Evolutionary conservation across 805 yeast species (phyloP).

Genomic region (Hanseniaspora clermontiae): DNA sequence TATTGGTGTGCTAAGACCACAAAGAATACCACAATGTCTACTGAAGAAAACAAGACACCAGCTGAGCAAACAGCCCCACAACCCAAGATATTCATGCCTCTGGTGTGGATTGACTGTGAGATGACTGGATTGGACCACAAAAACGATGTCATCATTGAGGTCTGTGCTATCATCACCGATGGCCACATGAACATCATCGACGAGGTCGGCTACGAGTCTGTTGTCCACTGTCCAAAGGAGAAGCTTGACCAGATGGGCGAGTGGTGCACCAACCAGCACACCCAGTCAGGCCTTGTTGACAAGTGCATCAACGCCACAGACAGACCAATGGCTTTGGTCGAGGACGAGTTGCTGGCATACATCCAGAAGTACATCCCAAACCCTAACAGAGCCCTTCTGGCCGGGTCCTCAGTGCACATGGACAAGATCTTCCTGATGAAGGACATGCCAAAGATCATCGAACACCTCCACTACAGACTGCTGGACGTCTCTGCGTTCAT

Average conservation of each 20-base stretch:
- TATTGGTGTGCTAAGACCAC: no score
- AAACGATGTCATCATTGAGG: constrained; percentile 77
- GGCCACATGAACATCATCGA: constrained; percentile 62
- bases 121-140: constrained; percentile 89
- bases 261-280: constrained; percentile 83
- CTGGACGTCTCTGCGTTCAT: constrained; percentile 80
- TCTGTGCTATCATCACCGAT: constrained; percentile 83
- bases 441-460: constrained; percentile 68
- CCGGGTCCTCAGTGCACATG: constrained; percentile 88
- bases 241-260: constrained; percentile 63
- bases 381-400: constrained; percentile 52
- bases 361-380: constrained; percentile 42
- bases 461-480: constrained; percentile 56
- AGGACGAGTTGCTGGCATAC: constrained; percentile 50
- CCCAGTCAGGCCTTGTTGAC: constrained; percentile 61
- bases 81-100: constrained; percentile 25
- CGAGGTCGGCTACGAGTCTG: constrained; percentile 63
- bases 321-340: constrained; percentile 48
- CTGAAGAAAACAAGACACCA: background rate
- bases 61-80: background rate
- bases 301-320: constrained; percentile 47
- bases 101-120: constrained; percentile 96
- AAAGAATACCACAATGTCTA: no score
- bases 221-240: constrained; percentile 53
- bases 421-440: constrained; percentile 72